Percentiles rank a stretch among this genome's conserved stretches.
Evolutionary conservation across 352 stramenopile genomes (phyloP).

Genomic region (Achlya hypogyna): DNA sequence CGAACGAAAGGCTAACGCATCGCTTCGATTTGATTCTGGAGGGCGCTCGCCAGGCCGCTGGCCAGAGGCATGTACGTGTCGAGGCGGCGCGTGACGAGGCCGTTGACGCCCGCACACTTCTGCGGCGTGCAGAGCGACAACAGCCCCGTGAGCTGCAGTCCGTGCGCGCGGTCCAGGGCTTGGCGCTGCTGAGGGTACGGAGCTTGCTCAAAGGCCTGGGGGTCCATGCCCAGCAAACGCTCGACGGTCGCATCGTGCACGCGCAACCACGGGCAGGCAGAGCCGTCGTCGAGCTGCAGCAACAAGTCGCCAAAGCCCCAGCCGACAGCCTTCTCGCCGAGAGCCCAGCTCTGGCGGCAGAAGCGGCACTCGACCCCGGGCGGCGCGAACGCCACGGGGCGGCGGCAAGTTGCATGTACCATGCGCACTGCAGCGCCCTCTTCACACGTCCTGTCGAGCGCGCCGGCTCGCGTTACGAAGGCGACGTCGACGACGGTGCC

Average conservation of each 20-base stretch:
- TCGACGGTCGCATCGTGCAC: not conserved
- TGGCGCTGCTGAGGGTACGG: not conserved
- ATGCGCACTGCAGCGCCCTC: not conserved
- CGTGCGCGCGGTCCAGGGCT: not conserved
- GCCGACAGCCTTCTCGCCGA: not conserved
- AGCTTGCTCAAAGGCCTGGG: slow-evolving; percentile 4
- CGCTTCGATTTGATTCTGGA: not conserved
- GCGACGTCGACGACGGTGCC: not conserved
- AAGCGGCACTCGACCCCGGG: not conserved
- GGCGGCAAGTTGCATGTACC: not conserved
- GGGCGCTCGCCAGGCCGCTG: not conserved
- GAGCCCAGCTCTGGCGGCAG: not conserved
- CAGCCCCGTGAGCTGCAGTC: not conserved
- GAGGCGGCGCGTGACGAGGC: not conserved
- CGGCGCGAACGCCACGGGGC: not conserved
- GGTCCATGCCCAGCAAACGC: not conserved
- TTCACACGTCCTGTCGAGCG: not conserved
- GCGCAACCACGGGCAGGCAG: not conserved
- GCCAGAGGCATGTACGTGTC: not conserved
- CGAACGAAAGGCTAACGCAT: not conserved
- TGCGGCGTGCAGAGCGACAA: not conserved
- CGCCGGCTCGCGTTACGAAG: not conserved
- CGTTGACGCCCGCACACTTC: not conserved
- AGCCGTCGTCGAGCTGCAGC: slow-evolving; percentile 16
- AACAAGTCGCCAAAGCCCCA: not conserved